These are phyloP conservation scores for Xylariales sp. DNA, from an alignment of 2,329 filamentous ascomycete genomes.

Conservation along the genomic window DNA sequence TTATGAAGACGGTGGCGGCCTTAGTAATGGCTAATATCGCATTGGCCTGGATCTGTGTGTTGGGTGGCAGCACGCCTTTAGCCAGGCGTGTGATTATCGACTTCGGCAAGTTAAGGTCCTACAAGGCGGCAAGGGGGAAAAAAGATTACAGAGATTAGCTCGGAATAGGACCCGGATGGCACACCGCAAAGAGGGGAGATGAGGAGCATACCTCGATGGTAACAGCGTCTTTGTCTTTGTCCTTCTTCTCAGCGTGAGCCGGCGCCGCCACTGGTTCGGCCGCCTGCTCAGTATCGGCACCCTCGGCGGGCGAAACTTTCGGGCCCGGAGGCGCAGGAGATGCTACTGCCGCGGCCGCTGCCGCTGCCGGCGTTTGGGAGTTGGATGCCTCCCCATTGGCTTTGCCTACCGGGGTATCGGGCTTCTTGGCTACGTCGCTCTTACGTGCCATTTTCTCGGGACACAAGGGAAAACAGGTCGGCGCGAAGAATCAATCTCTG, in stretches of 20 bases:
- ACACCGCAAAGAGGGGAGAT: too few species aligned
- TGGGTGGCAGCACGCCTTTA: conserved; percentile 74
- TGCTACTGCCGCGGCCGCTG: too few species aligned
- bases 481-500: too few species aligned
- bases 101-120: conserved; percentile 75
- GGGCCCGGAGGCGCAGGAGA: too few species aligned
- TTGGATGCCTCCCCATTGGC: conserved; percentile 29
- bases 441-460: conserved; percentile 62
- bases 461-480: too few species aligned
- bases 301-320: too few species aligned
- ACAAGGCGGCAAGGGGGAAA: not conserved
- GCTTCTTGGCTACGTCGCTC: conserved; percentile 40
- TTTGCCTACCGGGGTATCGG: conserved; percentile 41
- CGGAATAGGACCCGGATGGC: too few species aligned
- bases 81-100: conserved; percentile 77
- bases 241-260: too few species aligned
- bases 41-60: conserved; percentile 80
- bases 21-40: conserved; percentile 76
- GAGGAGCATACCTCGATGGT: conserved; percentile 41
- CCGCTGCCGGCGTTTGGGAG: conserved; percentile 14
- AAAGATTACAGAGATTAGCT: not conserved
- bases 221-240: conserved; percentile 28
- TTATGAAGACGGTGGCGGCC: conserved; percentile 80
- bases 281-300: conserved; percentile 31
- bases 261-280: conserved; percentile 16